Conservation (phyloP, 2,329 filamentous ascomycete genomes). For the Phaeosphaeria sp. region DNA sequence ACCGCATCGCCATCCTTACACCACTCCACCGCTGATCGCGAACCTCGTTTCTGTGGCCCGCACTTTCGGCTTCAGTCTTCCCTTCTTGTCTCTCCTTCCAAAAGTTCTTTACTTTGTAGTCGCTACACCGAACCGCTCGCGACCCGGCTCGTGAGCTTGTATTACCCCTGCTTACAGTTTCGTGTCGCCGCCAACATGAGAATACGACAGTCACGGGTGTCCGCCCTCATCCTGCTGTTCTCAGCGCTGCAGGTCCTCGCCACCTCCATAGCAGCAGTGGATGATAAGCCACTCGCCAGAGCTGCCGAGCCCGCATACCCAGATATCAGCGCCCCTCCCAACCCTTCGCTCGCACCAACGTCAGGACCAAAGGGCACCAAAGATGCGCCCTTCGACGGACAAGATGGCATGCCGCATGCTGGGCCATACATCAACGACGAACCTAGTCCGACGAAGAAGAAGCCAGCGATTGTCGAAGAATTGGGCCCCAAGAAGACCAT, state of each 20-base stretch:
- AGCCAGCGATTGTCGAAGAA: conserved; percentile 44
- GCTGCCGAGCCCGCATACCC: conserved; percentile 36
- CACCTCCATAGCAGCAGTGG: conserved; percentile 50
- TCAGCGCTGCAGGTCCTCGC: conserved; percentile 67
- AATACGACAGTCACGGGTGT: conserved; percentile 61
- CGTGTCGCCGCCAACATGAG: conserved; percentile 60
- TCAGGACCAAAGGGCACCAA: conserved; percentile 64
- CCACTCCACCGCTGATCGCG: conserved; percentile 3
- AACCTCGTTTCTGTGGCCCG: neutral
- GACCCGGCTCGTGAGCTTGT: neutral
- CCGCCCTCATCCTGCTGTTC: conserved; percentile 60
- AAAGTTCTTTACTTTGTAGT: neutral
- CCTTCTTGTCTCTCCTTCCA: conserved; percentile 19
- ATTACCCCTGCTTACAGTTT: conserved; percentile 14
- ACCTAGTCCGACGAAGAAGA: conserved; percentile 37
- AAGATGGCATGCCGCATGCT: conserved; percentile 90
- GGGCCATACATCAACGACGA: conserved; percentile 75
- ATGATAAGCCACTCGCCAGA: conserved; percentile 35
- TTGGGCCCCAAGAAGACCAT: conserved; percentile 45
- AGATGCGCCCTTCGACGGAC: conserved; percentile 88
- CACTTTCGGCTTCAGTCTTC: neutral
- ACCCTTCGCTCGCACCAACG: conserved; percentile 30
- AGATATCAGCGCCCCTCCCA: conserved; percentile 26
- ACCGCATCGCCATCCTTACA: neutral
- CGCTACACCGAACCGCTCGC: neutral